Evolutionary conservation across 225 moss, liverwort and hornwort genomes (phyloP).

Genomic region (Physcomitrellopsis africana): DNA sequence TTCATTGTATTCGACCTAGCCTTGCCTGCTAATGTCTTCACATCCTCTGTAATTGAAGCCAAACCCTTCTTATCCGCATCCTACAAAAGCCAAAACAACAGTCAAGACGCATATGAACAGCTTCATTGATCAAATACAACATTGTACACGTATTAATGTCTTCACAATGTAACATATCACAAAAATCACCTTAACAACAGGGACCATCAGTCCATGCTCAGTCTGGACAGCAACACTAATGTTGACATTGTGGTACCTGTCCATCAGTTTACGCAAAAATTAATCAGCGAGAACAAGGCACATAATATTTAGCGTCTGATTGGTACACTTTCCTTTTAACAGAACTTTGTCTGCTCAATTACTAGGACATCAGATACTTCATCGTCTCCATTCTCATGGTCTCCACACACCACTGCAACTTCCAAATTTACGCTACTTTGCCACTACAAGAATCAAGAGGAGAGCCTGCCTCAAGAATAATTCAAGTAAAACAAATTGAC

Average conservation of each 20-base stretch:
- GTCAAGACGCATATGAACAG: neutral
- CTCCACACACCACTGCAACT: no score
- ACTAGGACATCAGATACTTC: no score
- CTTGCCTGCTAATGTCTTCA: conserved; percentile 65
- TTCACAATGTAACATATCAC: neutral
- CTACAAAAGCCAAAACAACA: conserved; percentile 29
- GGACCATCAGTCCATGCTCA: conserved; percentile 85
- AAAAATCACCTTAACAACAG: conserved; percentile 81
- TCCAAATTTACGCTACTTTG: no score
- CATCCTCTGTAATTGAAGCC: conserved; percentile 64
- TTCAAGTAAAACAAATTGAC: neutral
- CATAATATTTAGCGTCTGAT: neutral
- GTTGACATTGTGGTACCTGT: conserved; percentile 86
- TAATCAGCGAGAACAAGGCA: conserved; percentile 9
- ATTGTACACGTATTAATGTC: neutral
- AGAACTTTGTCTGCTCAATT: no score
- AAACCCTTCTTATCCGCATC: conserved; percentile 78
- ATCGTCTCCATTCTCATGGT: no score
- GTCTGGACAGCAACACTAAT: conserved; percentile 91
- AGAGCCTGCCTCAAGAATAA: no score
- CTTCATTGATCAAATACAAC: neutral
- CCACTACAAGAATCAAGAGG: no score
- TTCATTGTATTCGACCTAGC: conserved; percentile 63
- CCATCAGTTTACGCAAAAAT: conserved; percentile 21
- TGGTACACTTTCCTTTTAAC: no score